Evolutionary conservation across 805 yeast genomes (phyloP).

Genomic region (Nakazawaea ishiwadae): DNA sequence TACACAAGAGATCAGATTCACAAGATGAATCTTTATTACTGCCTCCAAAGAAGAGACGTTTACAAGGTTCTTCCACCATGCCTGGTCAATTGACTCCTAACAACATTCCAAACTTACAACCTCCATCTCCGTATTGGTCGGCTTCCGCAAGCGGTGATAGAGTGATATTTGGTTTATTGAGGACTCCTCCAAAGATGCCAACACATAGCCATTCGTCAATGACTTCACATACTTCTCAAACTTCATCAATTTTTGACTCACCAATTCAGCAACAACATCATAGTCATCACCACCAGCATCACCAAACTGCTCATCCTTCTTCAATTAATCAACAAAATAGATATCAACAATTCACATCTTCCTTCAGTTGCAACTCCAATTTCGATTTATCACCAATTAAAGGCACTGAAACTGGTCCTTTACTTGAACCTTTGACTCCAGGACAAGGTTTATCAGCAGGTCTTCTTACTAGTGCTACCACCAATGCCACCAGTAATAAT

Average conservation of each 20-base stretch:
- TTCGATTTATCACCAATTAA: slow-evolving; percentile 60
- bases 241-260: slow-evolving; percentile 11
- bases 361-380: slow-evolving; percentile 62
- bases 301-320: slow-evolving; percentile 30
- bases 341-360: slow-evolving; percentile 43
- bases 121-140: slow-evolving; percentile 36
- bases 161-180: slow-evolving; percentile 23
- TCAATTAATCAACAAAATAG: not conserved
- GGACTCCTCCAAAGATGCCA: slow-evolving; percentile 14
- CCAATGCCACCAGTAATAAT: slow-evolving; percentile 2
- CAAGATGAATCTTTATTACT: slow-evolving; percentile 15
- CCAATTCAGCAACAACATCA: slow-evolving; percentile 15
- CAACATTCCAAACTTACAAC: slow-evolving; percentile 31
- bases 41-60: slow-evolving; percentile 9
- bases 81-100: slow-evolving; percentile 17
- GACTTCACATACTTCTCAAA: no score
- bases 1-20: slow-evolving; percentile 9
- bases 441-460: slow-evolving; percentile 17
- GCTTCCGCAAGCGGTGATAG: slow-evolving; percentile 37
- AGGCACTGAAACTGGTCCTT: slow-evolving; percentile 57
- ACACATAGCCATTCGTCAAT: no score
- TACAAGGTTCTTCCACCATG: slow-evolving; percentile 6
- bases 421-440: slow-evolving; percentile 63
- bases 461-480: no score
- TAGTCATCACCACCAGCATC: slow-evolving; percentile 23